Evolutionary conservation across 78 protist genomes (phyloP), one percentile per base, ranked within the genome.

Genomic region (Isochrysis galbana): DNA sequence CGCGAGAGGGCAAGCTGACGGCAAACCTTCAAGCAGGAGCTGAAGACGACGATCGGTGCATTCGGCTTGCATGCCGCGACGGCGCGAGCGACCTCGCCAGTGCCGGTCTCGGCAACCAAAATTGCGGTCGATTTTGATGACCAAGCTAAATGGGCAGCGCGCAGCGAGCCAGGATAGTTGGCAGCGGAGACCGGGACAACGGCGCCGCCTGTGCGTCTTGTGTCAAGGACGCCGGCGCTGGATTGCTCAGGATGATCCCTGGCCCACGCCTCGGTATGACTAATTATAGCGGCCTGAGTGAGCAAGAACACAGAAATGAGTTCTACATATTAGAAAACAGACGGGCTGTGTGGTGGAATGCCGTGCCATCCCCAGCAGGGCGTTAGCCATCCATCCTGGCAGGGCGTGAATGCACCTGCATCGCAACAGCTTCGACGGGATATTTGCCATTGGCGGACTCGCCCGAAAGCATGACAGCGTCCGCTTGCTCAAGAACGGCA

Each of bases 381-480:
- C n/a, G n/a, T n/a, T n/a, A n/a, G n/a, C n/a, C n/a, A n/a, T n/a
- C n/a, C n/a, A n/a, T n/a, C n/a, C n/a, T n/a, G n/a, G n/a, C n/a
- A n/a, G n/a, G 61, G 61, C 61, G 61, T 7, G 61, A 19, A 7
- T 14, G 61, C 39, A n/a, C 80, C 80, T 70, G 80, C 80, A 70
- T 70, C 41, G 80, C 80, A 22, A 70, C 80, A 4, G 80, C 34
- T 41, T 26, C 34, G 80, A 1, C 32, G 38, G 90, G 90, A 25
- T 10, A 48, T 45, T 44, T 1, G 11, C 97, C 98, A 84, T 93
- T 95, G 39, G 98, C 96, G 0, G 97, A 94, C 94, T 96, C 98
- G 21, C 97, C 98, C 3, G 96, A 94, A 29, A 96, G 95, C 98
- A 96, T 96, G 46, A 96, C 97, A 61, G 95, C 91, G 54, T 96